Evolutionary conservation across 306 rosid species (phyloP), one percentile per base, ranked within the genome.

Genomic region (Castanopsis chinensis): DNA sequence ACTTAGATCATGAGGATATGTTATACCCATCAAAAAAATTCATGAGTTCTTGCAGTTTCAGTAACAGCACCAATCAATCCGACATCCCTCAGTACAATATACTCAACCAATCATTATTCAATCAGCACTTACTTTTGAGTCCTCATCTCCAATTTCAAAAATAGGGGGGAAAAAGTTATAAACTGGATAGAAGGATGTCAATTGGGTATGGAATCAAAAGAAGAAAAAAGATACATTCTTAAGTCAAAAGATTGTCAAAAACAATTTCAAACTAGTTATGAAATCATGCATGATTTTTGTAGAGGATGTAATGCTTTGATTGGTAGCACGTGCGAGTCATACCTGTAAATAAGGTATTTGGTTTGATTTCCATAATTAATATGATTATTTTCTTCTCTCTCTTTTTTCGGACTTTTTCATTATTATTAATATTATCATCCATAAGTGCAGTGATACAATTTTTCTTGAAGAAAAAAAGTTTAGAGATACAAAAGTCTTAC

Each of bases 111-210:
- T 64, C 85, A 6, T 41, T 82, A 75, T 69, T 85, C 83, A 89
- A 85, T 55, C 91, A 87, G 56, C 89, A 82, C 32, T 82, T 87
- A 68, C 74, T 89, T 55, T 72, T 83, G 63, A 87, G 88, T 73
- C 89, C 89, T 81, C 89, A 87, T 65, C 82, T 74, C 69, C 82
- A 78, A 68, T 89, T 83, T 53, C 88, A 83, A 67, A 84, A 88
- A 65, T 83, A 63, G 79, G 61, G 63, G 51, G 71, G 69, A 35
- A 7, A 2, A 65, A 30, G 9, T 18, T 15, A 84, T 60, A 35
- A 59, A 59, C 30, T 21, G 65, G 32, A 49, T 59, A 21, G 17
- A 13, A 59, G 25, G 30, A 59, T 59, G 65, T 23, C 32, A 21
- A 59, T 59, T 59, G 27, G 14, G 33, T 23, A 59, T 59, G 65